These are phyloP conservation scores for Lantana camara DNA, from an alignment of 257 asterid species.

Conservation along the genomic window DNA sequence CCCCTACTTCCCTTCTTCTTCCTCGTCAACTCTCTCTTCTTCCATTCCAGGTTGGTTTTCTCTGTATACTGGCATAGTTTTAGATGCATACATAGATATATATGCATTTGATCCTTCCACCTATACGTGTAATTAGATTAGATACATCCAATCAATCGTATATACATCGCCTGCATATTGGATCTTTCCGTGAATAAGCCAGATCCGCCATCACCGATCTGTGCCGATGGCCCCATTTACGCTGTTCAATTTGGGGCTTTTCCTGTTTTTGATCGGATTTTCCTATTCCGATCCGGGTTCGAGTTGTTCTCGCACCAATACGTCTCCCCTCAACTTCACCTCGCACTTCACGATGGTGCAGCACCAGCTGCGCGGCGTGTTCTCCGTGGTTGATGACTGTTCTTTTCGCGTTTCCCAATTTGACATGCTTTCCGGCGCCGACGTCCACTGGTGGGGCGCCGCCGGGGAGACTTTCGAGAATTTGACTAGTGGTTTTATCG, in stretches of 20 bases:
- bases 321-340: constrained; percentile 68
- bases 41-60: constrained; percentile 29
- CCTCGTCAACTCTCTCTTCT: constrained; percentile 30
- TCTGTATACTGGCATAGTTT: neutral
- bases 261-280: constrained; percentile 34
- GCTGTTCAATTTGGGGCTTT: constrained; percentile 35
- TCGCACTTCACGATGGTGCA: constrained; percentile 88
- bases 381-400: constrained; percentile 68
- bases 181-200: constrained; percentile 29
- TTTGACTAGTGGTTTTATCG: constrained; percentile 69
- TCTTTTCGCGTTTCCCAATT: constrained; percentile 77
- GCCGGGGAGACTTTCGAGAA: constrained; percentile 66
- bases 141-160: constrained; percentile 9
- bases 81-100: neutral
- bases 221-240: constrained; percentile 41
- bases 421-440: constrained; percentile 87
- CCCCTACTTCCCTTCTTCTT: constrained; percentile 25
- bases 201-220: constrained; percentile 45
- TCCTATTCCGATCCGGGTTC: constrained; percentile 57
- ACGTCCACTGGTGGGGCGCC: constrained; percentile 98
- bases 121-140: neutral
- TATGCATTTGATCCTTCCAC: constrained; percentile 24
- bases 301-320: constrained; percentile 54
- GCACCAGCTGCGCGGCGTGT: constrained; percentile 87
- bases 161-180: constrained; percentile 19